phyloP scores from a whole-genome alignment of 2,329 filamentous ascomycete species.

The Alternaria atra region DNA sequence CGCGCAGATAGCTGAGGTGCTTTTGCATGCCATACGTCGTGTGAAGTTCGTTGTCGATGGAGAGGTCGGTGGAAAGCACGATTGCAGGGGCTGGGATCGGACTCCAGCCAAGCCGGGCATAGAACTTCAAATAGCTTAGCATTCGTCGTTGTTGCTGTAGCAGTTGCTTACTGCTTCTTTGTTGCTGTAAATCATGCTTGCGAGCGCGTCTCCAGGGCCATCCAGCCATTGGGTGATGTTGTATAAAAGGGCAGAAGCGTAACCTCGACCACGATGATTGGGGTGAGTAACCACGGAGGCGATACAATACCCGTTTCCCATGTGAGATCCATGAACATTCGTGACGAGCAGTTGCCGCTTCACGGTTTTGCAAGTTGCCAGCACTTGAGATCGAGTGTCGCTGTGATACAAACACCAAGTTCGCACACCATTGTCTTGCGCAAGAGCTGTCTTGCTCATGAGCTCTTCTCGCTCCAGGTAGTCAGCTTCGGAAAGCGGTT shows the following conservation, averaged over 20 bases:
- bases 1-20: background rate
- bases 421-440: background rate
- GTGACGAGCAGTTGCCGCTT: no score
- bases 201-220: background rate
- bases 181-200: background rate
- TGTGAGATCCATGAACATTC: no score
- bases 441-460: background rate
- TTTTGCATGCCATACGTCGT: background rate
- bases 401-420: background rate
- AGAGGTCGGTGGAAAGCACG: background rate
- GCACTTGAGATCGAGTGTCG: no score
- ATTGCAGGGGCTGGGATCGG: background rate
- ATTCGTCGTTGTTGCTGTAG: background rate
- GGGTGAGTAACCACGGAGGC: no score
- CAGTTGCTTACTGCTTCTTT: background rate
- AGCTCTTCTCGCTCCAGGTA: background rate
- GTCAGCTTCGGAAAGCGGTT: background rate
- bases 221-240: background rate
- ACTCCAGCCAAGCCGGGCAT: background rate
- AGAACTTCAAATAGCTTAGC: background rate
- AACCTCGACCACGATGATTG: no score
- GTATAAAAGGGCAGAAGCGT: background rate
- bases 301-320: no score
- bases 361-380: no score
- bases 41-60: background rate